phyloP scores from a whole-genome alignment of 768 basidiomycete species.

The Saitozyma sp. region DNA sequence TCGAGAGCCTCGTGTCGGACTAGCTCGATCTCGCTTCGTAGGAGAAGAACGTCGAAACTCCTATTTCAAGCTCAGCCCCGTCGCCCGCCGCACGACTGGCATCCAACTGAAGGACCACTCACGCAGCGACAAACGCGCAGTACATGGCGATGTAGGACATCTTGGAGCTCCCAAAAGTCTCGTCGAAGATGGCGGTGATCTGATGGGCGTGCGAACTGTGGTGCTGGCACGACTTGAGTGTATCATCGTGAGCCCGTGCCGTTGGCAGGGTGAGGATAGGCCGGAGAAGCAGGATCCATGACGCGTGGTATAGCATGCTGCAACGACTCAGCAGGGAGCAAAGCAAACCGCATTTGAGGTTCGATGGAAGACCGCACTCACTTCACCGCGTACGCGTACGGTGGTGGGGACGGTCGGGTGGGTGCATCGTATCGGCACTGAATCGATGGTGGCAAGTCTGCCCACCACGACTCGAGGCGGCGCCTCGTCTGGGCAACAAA shows the following conservation, averaged over 20 bases:
- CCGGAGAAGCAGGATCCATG: constrained; percentile 16
- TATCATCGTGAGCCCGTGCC: background rate
- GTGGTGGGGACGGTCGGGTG: constrained; percentile 6
- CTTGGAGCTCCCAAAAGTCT: constrained; percentile 9
- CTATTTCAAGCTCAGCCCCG: background rate
- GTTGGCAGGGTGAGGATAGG: constrained; percentile 2
- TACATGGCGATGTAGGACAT: constrained; percentile 14
- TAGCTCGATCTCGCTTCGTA: background rate
- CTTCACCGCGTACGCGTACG: constrained; percentile 13
- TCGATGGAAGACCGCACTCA: background rate
- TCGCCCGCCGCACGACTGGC: background rate
- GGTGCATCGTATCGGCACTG: background rate
- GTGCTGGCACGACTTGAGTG: constrained; percentile 5
- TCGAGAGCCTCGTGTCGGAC: constrained; percentile 7
- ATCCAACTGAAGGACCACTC: background rate
- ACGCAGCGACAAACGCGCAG: constrained; percentile 20
- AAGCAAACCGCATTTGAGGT: no score
- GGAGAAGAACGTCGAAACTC: constrained; percentile 14
- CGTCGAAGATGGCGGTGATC: constrained; percentile 7
- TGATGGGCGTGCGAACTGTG: constrained; percentile 7
- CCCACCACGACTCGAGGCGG: constrained; percentile 11
- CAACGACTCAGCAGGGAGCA: no score
- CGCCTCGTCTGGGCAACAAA: constrained; percentile 9
- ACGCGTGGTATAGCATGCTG: constrained; percentile 19
- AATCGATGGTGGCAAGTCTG: constrained; percentile 5